Percentiles rank a stretch among this genome's conserved stretches.
Evolutionary conservation across 352 stramenopile genomes (phyloP).

Genomic region (Globisporangium megalacanthum): DNA sequence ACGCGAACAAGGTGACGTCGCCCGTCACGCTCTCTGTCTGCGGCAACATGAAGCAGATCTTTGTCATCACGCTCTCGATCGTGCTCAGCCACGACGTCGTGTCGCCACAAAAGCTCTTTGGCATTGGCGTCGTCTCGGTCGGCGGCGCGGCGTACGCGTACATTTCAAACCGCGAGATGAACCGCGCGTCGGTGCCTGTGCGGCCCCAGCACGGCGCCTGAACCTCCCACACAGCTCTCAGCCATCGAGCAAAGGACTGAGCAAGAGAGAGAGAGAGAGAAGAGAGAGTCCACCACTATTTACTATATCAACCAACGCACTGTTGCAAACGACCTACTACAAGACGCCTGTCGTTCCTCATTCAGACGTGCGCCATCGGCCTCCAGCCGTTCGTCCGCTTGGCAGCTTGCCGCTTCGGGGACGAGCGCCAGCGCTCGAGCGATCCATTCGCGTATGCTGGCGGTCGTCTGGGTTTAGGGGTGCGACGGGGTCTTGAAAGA

Average conservation of each 20-base stretch:
- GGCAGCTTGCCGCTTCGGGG: not conserved
- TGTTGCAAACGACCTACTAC: not conserved
- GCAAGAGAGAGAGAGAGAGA: not conserved
- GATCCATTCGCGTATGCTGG: not conserved
- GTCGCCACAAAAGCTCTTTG: constrained; percentile 58
- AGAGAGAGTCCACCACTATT: not conserved
- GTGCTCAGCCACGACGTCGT: constrained; percentile 71
- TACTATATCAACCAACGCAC: not conserved
- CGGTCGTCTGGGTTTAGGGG: not conserved
- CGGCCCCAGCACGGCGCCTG: constrained; percentile 15
- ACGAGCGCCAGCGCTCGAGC: not conserved
- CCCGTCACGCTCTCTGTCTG: constrained; percentile 93
- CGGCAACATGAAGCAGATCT: constrained; percentile 94
- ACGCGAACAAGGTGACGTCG: constrained; percentile 93
- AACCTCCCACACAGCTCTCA: not conserved
- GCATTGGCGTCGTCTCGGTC: constrained; percentile 63
- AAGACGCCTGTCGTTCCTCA: not conserved
- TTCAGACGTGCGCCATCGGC: not conserved
- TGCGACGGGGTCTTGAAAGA: not conserved
- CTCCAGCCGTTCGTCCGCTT: not conserved
- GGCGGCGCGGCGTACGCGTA: constrained; percentile 68
- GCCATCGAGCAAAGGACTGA: too few relatives aligned
- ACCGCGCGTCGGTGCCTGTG: constrained; percentile 36
- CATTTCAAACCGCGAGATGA: constrained; percentile 73
- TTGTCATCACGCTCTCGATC: constrained; percentile 79